phyloP scores from a whole-genome alignment of 2,329 filamentous ascomycete species.

The Endothia cerciana region DNA sequence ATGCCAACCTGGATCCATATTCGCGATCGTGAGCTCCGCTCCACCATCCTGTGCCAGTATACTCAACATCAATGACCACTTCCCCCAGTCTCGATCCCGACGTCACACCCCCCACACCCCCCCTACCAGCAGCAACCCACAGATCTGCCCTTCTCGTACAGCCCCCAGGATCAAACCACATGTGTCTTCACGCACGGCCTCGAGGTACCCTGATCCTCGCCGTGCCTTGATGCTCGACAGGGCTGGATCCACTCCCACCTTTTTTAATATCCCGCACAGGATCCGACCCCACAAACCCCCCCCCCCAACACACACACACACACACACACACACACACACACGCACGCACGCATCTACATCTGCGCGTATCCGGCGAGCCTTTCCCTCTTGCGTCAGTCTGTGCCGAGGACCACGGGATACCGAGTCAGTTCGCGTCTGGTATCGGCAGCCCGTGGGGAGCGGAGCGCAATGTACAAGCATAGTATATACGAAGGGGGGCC shows the following conservation, averaged over 20 bases:
- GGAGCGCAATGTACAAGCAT: not conserved
- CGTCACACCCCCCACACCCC: not conserved
- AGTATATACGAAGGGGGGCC: not conserved
- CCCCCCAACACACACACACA: no score
- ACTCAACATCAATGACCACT: not conserved
- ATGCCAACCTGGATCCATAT: not conserved
- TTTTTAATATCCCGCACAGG: no score
- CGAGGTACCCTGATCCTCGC: no score
- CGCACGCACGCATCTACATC: no score
- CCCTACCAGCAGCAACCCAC: not conserved
- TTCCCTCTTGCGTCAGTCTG: no score
- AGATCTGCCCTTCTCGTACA: not conserved
- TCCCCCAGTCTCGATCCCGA: not conserved
- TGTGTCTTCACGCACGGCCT: no score
- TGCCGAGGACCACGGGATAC: not conserved
- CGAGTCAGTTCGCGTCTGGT: not conserved
- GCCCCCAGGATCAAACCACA: not conserved
- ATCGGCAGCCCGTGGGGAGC: not conserved
- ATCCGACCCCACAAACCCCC: no score
- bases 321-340: no score
- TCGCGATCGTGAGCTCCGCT: not conserved
- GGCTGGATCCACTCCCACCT: no score
- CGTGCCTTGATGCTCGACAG: no score
- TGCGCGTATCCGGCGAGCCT: no score
- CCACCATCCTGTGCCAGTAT: not conserved